phyloP scores from a whole-genome alignment of 164 flowering plant genomes.

The Vitis labrusca region DNA sequence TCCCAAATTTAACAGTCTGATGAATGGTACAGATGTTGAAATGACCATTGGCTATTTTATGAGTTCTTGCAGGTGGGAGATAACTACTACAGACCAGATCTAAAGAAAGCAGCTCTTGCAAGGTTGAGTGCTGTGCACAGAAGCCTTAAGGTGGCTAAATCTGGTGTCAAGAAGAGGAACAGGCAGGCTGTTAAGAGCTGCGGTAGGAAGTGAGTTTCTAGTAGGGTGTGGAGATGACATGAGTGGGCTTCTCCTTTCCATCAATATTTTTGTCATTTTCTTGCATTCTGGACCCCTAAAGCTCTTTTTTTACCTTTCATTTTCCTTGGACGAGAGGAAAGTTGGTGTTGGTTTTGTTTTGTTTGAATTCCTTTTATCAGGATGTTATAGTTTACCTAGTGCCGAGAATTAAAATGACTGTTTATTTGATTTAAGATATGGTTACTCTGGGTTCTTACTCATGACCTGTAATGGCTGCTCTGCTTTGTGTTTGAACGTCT shows the following conservation, averaged over 20 bases:
- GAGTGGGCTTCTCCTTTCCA: neutral
- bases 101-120: conserved; percentile 87
- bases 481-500: too few species aligned
- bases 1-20: too few species aligned
- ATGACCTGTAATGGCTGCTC: too few species aligned
- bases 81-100: conserved; percentile 83
- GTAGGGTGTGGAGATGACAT: neutral
- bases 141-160: conserved; percentile 83
- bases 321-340: neutral
- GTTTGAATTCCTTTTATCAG: too few species aligned
- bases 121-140: conserved; percentile 74
- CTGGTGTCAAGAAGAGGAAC: conserved; percentile 87
- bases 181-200: conserved; percentile 52
- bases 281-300: neutral
- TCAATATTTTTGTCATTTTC: too few species aligned
- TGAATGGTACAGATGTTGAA: too few species aligned
- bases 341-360: too few species aligned
- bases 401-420: too few species aligned
- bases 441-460: too few species aligned
- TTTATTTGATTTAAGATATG: too few species aligned
- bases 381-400: too few species aligned
- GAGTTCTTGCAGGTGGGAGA: conserved; percentile 52
- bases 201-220: conserved; percentile 40
- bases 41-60: neutral
- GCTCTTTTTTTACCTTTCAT: neutral